These are phyloP conservation scores for Capsicum rhomboideum DNA, from an alignment of 257 asterid genomes.

Conservation along the genomic window DNA sequence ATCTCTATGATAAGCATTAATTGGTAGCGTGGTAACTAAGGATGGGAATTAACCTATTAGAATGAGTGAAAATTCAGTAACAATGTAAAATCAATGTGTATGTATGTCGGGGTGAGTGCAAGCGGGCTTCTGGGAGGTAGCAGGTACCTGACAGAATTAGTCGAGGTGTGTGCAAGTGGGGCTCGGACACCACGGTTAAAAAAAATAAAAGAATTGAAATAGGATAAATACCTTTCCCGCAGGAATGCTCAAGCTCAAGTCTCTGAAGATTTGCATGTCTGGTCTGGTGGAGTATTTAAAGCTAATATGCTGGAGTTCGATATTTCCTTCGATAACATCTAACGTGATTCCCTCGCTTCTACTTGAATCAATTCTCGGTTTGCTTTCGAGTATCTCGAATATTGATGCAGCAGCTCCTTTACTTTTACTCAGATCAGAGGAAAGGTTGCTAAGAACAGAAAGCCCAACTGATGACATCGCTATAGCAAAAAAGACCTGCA, in stretches of 20 bases:
- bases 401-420: slow-evolving; percentile 54
- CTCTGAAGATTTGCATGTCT: slow-evolving; percentile 42
- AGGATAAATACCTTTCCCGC: slow-evolving; percentile 35
- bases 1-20: not conserved
- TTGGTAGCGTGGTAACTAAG: not conserved
- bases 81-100: not conserved
- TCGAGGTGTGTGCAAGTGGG: not conserved
- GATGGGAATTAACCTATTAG: not conserved
- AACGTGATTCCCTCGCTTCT: slow-evolving; percentile 24
- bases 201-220: not conserved
- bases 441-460: slow-evolving; percentile 51
- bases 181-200: not conserved
- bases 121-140: not conserved
- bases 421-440: slow-evolving; percentile 57
- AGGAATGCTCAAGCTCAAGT: slow-evolving; percentile 43
- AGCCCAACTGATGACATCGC: slow-evolving; percentile 46
- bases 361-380: slow-evolving; percentile 37
- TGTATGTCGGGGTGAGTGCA: not conserved
- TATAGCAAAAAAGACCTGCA: slow-evolving; percentile 52
- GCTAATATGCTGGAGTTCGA: slow-evolving; percentile 37
- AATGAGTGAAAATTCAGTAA: not conserved
- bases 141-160: not conserved
- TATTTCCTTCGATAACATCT: slow-evolving; percentile 46
- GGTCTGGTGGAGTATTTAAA: slow-evolving; percentile 65
- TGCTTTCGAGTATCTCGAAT: slow-evolving; percentile 43